Conservation (phyloP, 2,329 filamentous ascomycete genomes). For the Saccharata proteae region DNA sequence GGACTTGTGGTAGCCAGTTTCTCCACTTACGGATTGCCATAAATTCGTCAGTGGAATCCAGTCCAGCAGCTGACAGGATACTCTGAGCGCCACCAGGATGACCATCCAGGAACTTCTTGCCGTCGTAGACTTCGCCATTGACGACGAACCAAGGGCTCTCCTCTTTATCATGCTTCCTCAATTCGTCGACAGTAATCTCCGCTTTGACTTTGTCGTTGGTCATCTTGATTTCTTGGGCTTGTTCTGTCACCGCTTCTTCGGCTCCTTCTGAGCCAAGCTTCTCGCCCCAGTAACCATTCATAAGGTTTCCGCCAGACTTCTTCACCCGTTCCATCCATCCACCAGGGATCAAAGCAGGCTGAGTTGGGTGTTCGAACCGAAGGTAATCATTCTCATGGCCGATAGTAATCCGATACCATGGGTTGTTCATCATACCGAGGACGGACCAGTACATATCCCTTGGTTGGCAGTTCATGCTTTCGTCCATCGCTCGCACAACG, state of each 20-base stretch:
- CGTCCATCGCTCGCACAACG: conserved; percentile 79
- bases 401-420: conserved; percentile 78
- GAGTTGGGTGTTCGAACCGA: conserved; percentile 79
- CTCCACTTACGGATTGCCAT: conserved; percentile 81
- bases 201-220: conserved; percentile 53
- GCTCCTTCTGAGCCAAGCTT: conserved; percentile 37
- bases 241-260: conserved; percentile 32
- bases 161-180: conserved; percentile 54
- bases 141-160: conserved; percentile 76
- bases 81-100: conserved; percentile 82
- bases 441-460: conserved; percentile 95
- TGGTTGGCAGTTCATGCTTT: conserved; percentile 74
- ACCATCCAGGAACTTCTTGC: conserved; percentile 63
- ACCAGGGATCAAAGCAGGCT: conserved; percentile 61
- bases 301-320: conserved; percentile 64
- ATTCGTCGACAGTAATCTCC: conserved; percentile 56
- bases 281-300: conserved; percentile 79
- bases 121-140: conserved; percentile 80
- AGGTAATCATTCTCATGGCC: conserved; percentile 52
- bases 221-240: conserved; percentile 61
- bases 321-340: conserved; percentile 95
- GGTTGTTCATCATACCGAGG: conserved; percentile 96
- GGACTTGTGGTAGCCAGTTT: background rate
- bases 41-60: conserved; percentile 80
- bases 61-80: conserved; percentile 69